Base-by-base conservation (phyloP, 2,329 filamentous ascomycete genomes). In the Lasiodiplodia gonubiensis region DNA sequence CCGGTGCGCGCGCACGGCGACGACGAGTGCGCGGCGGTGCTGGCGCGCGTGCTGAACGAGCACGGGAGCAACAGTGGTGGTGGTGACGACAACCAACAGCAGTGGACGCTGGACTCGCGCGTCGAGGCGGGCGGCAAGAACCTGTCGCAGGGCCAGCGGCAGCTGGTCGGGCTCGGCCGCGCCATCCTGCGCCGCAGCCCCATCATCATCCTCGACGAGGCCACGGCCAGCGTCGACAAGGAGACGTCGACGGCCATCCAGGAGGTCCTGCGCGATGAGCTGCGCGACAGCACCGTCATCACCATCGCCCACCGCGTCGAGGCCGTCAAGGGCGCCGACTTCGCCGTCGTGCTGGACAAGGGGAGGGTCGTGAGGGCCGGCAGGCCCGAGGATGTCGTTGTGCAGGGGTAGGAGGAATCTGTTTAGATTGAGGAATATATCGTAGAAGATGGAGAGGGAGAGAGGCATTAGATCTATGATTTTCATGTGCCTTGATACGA, bases 121-220 rank as follows among this genome's bases (percentile, higher is more conserved):
- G 82, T 90, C 46, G 88, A 89, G 70, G 84, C 84, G 2, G 86
- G 86, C 2, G 88, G 88, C 2, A 84, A 84, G 46, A 89, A 89
- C 61, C 80, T 90, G 0, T 87, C 84, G 59, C 88, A 90, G 72
- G 89, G 88, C 0, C 88, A 91, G 73, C 78, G 88, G 55, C 89
- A 91, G 72, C 80, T 91, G 0, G 86, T 91, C 3, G 88, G 88
- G 0, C 79, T 91, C 1, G 86, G 88, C 0, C 76, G 89, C n/a
- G 88, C 89, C 0, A 83, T 90, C 64, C 75, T 91, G 55, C 77
- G 88, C 10, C 78, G 85, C n/a, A 88, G 86, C 68, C 79, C 86
- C 0, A 84, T 90, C 69, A 80, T 91, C 11, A 85, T 91, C 61
- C 82, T 91, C 73, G 89, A 91, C 71, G 89, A 90, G 72, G 88